Conservation (phyloP, 257 asterid species). For the Nicotiana sylvestris region DNA sequence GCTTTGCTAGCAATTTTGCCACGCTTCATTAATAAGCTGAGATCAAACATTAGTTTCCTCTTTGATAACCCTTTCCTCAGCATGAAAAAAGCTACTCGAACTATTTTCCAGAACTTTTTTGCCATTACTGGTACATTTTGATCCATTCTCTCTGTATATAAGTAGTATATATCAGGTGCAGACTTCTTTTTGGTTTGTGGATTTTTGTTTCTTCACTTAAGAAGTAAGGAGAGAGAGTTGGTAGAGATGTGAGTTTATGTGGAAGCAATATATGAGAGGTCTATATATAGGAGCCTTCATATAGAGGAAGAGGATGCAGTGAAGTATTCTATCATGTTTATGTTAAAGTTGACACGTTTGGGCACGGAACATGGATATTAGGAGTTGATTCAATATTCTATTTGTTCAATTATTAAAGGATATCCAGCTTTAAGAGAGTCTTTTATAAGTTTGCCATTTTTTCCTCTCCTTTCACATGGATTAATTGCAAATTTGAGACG, state of each 20-base stretch:
- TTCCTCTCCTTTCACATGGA: background rate
- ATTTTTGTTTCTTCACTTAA: background rate
- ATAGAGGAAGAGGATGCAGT: background rate
- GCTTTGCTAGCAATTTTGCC: constrained; percentile 46
- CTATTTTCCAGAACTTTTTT: constrained; percentile 19
- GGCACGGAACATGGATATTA: background rate
- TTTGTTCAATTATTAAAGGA: background rate
- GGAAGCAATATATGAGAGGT: background rate
- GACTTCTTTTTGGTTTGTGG: background rate
- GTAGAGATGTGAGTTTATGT: background rate
- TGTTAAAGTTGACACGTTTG: background rate
- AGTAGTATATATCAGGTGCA: background rate
- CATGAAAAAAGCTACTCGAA: constrained; percentile 8
- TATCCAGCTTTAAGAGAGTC: background rate
- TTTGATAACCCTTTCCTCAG: constrained; percentile 33
- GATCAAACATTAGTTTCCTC: constrained; percentile 29
- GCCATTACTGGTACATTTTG: constrained; percentile 16
- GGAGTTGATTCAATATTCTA: background rate
- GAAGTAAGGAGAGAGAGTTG: background rate
- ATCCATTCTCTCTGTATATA: background rate
- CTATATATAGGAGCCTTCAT: background rate
- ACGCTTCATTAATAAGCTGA: constrained; percentile 32
- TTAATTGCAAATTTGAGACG: background rate
- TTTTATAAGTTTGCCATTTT: background rate
- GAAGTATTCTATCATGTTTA: background rate